phyloP scores from a whole-genome alignment of 2,329 filamentous ascomycete genomes.

The Sclerotinia glacialis region DNA sequence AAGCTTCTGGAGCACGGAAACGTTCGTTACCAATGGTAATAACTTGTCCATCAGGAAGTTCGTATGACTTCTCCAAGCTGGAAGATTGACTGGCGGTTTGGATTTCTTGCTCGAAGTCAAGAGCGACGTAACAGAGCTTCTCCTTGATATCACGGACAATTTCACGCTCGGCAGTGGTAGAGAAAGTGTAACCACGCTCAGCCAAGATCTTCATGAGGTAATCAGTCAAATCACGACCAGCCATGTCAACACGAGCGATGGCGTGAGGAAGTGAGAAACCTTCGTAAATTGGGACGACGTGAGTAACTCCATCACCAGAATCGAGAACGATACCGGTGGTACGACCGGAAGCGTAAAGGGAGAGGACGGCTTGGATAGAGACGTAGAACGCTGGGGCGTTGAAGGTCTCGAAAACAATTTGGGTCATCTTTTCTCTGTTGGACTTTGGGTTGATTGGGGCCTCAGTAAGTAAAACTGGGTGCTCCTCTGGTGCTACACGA shows the following conservation, averaged over 20 bases:
- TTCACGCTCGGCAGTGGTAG: constrained; percentile 99
- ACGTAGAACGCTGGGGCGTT: constrained; percentile 99
- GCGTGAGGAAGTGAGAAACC: constrained; percentile 99
- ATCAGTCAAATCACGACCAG: constrained; percentile 98
- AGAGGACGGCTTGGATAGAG: constrained; percentile 99
- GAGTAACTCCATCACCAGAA: constrained; percentile 99
- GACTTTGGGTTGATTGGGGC: constrained; percentile 99
- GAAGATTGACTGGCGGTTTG: constrained; percentile 99
- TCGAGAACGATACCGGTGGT: constrained; percentile 99
- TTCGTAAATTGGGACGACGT: constrained; percentile 99
- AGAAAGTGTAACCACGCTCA: constrained; percentile 99
- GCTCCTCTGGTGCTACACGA: constrained; percentile 99
- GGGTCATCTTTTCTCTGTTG: constrained; percentile 99
- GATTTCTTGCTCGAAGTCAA: constrained; percentile 99
- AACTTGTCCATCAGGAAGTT: constrained; percentile 98
- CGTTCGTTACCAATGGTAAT: constrained; percentile 99
- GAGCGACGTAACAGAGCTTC: constrained; percentile 99
- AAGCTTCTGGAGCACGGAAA: constrained; percentile 98
- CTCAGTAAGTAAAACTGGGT: constrained; percentile 98
- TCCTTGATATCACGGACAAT: constrained; percentile 99
- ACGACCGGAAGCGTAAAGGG: constrained; percentile 99
- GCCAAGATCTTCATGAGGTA: constrained; percentile 99
- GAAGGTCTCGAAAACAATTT: constrained; percentile 99
- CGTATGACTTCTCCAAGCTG: constrained; percentile 99
- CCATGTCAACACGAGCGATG: constrained; percentile 99